A percentile compares a stretch with the other conserved stretches of the same genome.
Evolutionary conservation across 768 basidiomycete species (phyloP).

Genomic region (Agrocybe pediades): DNA sequence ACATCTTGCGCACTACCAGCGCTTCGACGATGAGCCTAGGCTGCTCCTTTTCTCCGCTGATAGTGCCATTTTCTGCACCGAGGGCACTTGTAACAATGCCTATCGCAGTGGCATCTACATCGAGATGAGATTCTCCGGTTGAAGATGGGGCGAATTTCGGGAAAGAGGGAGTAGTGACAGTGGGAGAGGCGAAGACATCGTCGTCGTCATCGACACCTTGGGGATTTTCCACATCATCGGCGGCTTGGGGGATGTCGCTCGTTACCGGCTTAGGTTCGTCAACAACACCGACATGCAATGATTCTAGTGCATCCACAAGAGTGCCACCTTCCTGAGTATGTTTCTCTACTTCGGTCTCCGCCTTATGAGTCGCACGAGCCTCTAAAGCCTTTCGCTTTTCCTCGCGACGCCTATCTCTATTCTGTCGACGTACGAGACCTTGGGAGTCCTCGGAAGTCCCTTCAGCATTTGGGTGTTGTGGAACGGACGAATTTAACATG

Average conservation of each 20-base stretch:
- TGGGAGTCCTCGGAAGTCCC: slow-evolving; percentile 25
- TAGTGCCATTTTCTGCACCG: slow-evolving; percentile 1
- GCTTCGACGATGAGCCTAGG: slow-evolving; percentile 80
- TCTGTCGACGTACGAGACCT: slow-evolving; percentile 40
- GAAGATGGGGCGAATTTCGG: slow-evolving; percentile 25
- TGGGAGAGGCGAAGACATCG: slow-evolving; percentile 39
- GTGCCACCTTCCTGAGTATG: neutral
- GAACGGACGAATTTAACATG: slow-evolving; percentile 20
- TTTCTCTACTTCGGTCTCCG: slow-evolving; percentile 6
- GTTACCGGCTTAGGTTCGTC: slow-evolving; percentile 15
- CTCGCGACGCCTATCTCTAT: slow-evolving; percentile 54
- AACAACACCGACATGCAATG: slow-evolving; percentile 29
- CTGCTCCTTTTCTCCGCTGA: slow-evolving; percentile 22
- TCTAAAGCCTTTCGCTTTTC: slow-evolving; percentile 41
- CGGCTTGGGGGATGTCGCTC: slow-evolving; percentile 14
- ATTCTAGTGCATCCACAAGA: slow-evolving; percentile 33
- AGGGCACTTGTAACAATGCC: slow-evolving; percentile 23
- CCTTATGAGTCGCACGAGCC: slow-evolving; percentile 25
- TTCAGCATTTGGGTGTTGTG: slow-evolving; percentile 12
- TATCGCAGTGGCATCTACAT: slow-evolving; percentile 24
- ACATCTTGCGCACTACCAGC: slow-evolving; percentile 76
- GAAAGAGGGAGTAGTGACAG: slow-evolving; percentile 22
- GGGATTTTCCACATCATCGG: slow-evolving; percentile 10
- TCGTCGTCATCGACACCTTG: slow-evolving; percentile 28
- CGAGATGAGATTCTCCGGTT: slow-evolving; percentile 27